phyloP scores from a whole-genome alignment of 2,329 filamentous ascomycete genomes.

The Colletotrichum eleusines region DNA sequence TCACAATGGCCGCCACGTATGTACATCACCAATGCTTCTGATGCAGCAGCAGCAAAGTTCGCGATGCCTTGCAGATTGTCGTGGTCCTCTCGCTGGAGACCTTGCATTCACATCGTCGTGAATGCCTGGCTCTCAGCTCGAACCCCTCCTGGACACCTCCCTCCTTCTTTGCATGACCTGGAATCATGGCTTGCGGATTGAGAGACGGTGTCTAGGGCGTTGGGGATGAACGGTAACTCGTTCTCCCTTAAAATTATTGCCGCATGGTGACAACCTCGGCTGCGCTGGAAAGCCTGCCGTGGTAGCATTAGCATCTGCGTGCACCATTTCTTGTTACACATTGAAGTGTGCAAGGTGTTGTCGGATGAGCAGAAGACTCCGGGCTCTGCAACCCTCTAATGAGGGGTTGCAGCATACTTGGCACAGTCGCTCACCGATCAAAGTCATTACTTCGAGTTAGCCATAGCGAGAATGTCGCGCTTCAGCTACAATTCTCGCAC shows the following conservation, averaged over 20 bases:
- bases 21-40: conserved; percentile 43
- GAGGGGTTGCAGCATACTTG: conserved; percentile 40
- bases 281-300: conserved; percentile 47
- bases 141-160: conserved; percentile 76
- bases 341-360: conserved; percentile 72
- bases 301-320: conserved; percentile 54
- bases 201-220: conserved; percentile 77
- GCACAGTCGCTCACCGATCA: conserved; percentile 75
- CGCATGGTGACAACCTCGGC: conserved; percentile 55
- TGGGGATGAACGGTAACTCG: conserved; percentile 77
- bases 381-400: neutral
- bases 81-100: conserved; percentile 83
- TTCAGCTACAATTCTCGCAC: conserved; percentile 93
- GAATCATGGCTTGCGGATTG: conserved; percentile 60
- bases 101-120: conserved; percentile 52
- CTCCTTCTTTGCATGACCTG: conserved; percentile 63
- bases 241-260: conserved; percentile 86
- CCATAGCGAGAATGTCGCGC: conserved; percentile 92
- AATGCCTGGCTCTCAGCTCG: conserved; percentile 77
- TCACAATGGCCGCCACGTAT: conserved; percentile 66
- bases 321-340: conserved; percentile 64
- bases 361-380: conserved; percentile 71
- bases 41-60: conserved; percentile 56
- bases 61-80: conserved; percentile 77
- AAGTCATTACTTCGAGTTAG: conserved; percentile 85